Evolutionary conservation across 139 green algal species (phyloP), one percentile per base, ranked within the genome.

Genomic region (Coelastrella sp.): DNA sequence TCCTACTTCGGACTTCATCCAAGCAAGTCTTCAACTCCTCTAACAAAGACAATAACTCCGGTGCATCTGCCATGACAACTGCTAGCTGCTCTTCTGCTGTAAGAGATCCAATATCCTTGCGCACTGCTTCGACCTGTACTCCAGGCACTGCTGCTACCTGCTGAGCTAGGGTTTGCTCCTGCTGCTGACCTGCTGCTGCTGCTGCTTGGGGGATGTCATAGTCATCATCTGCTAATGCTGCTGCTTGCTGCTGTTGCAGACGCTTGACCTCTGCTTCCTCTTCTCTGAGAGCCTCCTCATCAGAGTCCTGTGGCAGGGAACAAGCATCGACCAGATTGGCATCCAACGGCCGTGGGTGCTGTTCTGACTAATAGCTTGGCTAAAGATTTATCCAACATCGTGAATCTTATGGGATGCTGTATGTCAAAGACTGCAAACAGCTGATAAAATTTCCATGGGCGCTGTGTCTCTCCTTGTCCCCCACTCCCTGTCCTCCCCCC

Each of bases 1-100:
- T 32, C 19, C 19, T 25, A 38, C 57, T 30, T 3, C 84, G n/a
- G 53, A 90, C 89, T 80, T 92, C 89, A 21, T 45, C 67, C 66
- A 92, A 84, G 74, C 67, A 83, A 51, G 48, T 79, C 41, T 89
- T 73, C 63, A 98, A 89, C 41, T 97, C 94, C 0, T 76, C 79
- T 74, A 98, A 87, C 51, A 99, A 89, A 2, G 89, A 89, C 40
- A 94, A 62, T 88, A 98, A 89, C 92, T 98, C 95, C 2, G 94
- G 94, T 2, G 95, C 94, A 64, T 98, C 94, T 32, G 89, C 87
- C 82, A 92, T 43, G n/a, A 93, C 88, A 19, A 91, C 92, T 25
- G 88, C 81, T 37, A 78, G 34, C 27, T 88, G 81, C 43, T 88
- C 79, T 81, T 94, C 91, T 83, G 38, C 5, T 34, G 35, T 81